A percentile compares a stretch with the other conserved stretches of the same genome.
phyloP scores from a whole-genome alignment of 1,139 yeast species.

The Saccharomyces pastorianus region DNA sequence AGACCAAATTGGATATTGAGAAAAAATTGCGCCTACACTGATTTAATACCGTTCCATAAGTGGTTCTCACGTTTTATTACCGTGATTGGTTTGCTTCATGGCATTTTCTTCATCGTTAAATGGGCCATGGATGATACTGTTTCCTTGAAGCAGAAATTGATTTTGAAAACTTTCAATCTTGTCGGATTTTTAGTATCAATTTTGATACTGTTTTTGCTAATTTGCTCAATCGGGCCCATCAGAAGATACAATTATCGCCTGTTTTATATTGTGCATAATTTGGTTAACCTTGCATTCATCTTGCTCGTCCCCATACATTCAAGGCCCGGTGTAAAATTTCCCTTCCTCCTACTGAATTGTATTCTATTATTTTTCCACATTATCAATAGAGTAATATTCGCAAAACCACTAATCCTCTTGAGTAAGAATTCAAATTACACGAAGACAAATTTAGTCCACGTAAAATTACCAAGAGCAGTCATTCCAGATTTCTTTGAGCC shows the following conservation, averaged over 20 bases:
- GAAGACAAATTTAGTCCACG: slow-evolving; percentile 34
- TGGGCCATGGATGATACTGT: slow-evolving; percentile 32
- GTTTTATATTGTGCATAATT: slow-evolving; percentile 63
- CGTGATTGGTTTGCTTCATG: slow-evolving; percentile 55
- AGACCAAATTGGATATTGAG: slow-evolving; percentile 58
- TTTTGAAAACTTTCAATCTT: slow-evolving; percentile 42
- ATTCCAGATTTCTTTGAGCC: slow-evolving; percentile 36
- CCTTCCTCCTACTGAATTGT: slow-evolving; percentile 41
- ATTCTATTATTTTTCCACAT: slow-evolving; percentile 40
- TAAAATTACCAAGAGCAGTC: slow-evolving; percentile 35
- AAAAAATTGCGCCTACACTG: slow-evolving; percentile 44
- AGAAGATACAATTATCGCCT: slow-evolving; percentile 47
- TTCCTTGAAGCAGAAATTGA: slow-evolving; percentile 11
- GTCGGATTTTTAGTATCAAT: slow-evolving; percentile 54
- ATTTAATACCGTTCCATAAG: slow-evolving; percentile 73
- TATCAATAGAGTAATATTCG: slow-evolving; percentile 31
- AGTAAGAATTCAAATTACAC: slow-evolving; percentile 12
- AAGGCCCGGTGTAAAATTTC: slow-evolving; percentile 54
- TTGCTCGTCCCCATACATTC: slow-evolving; percentile 61
- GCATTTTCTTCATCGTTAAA: slow-evolving; percentile 48
- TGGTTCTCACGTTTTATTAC: slow-evolving; percentile 77
- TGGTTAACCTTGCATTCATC: slow-evolving; percentile 58
- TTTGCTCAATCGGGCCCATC: slow-evolving; percentile 53
- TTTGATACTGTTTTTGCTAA: slow-evolving; percentile 38
- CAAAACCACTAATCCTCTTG: slow-evolving; percentile 13